Percentiles rank a stretch among this genome's conserved stretches.
phyloP scores from a whole-genome alignment of 345 rosid species.

The Gossypium rotundifolium region DNA sequence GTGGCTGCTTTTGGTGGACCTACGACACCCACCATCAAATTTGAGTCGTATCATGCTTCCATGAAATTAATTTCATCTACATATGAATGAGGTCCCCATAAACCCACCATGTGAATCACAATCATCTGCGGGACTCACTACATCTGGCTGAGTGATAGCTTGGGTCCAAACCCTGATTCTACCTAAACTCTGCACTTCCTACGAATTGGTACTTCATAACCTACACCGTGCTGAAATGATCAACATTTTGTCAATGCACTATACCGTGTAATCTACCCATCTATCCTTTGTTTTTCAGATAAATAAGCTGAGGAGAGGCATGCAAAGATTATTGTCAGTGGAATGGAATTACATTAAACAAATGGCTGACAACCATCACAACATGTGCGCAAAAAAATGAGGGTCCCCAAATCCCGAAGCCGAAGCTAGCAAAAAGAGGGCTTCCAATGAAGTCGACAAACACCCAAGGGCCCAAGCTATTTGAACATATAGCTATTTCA shows the following conservation, averaged over 20 bases:
- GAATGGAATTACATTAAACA: too few relatives aligned
- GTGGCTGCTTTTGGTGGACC: constrained; percentile 5
- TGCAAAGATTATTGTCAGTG: too few relatives aligned
- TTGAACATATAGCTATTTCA: too few relatives aligned
- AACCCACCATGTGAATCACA: neutral
- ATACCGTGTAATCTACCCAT: too few relatives aligned
- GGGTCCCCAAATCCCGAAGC: too few relatives aligned
- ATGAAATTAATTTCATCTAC: neutral
- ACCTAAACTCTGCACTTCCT: constrained; percentile 4
- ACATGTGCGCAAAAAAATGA: too few relatives aligned
- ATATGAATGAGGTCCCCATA: constrained; percentile 7
- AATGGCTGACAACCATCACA: too few relatives aligned
- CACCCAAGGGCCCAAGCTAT: too few relatives aligned
- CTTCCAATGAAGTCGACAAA: too few relatives aligned
- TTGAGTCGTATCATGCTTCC: constrained; percentile 10
- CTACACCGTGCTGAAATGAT: neutral
- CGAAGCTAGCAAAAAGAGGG: too few relatives aligned
- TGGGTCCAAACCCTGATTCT: constrained; percentile 20
- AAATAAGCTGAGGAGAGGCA: too few relatives aligned
- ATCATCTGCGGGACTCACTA: constrained; percentile 12
- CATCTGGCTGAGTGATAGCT: constrained; percentile 10
- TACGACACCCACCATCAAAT: constrained; percentile 2
- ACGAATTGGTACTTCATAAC: neutral
- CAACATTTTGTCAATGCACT: neutral
- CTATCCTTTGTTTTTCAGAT: too few relatives aligned